Base-by-base conservation (phyloP, 805 yeast genomes). In the Kazachstania viticola region DNA sequence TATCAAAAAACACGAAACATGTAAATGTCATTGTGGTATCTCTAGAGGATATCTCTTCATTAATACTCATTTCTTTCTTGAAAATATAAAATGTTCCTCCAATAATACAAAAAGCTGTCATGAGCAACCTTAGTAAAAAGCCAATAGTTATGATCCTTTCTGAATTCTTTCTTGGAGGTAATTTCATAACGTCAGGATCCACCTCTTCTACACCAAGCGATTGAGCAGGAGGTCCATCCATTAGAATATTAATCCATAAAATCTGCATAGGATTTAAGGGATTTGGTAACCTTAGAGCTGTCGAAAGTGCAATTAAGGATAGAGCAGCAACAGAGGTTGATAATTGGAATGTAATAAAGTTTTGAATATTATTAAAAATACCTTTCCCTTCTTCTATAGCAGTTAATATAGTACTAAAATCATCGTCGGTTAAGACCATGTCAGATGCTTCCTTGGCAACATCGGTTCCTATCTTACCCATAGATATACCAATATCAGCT, bases 171-270 rank as follows among this genome's bases (percentile, higher is more conserved):
- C 99, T 75, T 33, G 98, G 98, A n/a, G 97, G 96, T 52, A 79
- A 81, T 40, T 71, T 74, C 96, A 88, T 87, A 24, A 88, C 95
- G 53, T 80, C 94, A 39, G 80, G 85, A 51, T 88, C 97, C 11
- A 88, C 97, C 1, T 95, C 94, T 60, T 88, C 98, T 21, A 91
- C 97, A 37, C 98, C 98, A 27, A 88, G 64, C 0, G 94, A 81
- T 61, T 88, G 98, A 2, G 97, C 97, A 4, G 98, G 98, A 9
- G 98, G 98, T 1, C 98, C 98, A 61, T 88, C 98, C 98, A 88
- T 88, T 36, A 88, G 67, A 40, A 88, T 91, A 56, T 88, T 88
- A 54, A 88, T 88, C 96, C 97, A 88, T 48, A 88, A 64, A 46
- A 88, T 91, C 64, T 91, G 97, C 98, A 88, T 88, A 18, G 98